phyloP scores from a whole-genome alignment of 331 rosid genomes.

The Acacia concinna region DNA sequence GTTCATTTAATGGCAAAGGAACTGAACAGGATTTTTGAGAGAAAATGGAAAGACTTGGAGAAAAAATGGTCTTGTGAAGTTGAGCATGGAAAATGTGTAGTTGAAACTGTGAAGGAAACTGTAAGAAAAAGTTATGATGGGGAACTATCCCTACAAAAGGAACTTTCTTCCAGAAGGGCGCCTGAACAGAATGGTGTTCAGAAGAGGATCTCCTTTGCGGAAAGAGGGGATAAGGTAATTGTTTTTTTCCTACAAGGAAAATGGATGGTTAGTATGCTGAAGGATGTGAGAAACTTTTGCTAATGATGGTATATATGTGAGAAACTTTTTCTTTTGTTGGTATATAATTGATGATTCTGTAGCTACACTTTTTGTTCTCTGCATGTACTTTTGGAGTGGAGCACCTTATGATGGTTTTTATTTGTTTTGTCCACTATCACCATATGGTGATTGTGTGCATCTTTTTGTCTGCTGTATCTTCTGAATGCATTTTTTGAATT shows the following conservation, averaged over 20 bases:
- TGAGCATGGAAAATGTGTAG: constrained; percentile 29
- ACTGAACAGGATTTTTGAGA: constrained; percentile 52
- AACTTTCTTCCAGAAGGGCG: constrained; percentile 31
- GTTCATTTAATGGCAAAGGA: constrained; percentile 64
- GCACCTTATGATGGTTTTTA: neutral
- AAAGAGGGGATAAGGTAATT: constrained; percentile 48
- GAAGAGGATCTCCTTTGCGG: constrained; percentile 18
- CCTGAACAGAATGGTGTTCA: constrained; percentile 30
- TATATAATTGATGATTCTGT: neutral
- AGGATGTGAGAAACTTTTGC: neutral
- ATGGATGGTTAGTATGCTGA: neutral
- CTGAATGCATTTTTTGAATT: neutral
- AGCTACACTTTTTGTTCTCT: neutral
- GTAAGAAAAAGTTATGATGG: constrained; percentile 9
- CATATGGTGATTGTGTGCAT: neutral
- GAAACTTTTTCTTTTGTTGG: constrained; percentile 11
- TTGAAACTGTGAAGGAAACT: constrained; percentile 34
- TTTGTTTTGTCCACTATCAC: neutral
- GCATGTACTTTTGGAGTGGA: neutral
- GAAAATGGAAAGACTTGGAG: constrained; percentile 45
- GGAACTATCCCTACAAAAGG: constrained; percentile 17
- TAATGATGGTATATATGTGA: neutral
- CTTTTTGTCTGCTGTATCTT: neutral
- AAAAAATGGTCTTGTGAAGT: constrained; percentile 42
- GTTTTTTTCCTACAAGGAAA: neutral